Percentiles rank a stretch among this genome's conserved stretches.
Evolutionary conservation across 345 rosid genomes (phyloP).

Genomic region (Corymbia maculata): DNA sequence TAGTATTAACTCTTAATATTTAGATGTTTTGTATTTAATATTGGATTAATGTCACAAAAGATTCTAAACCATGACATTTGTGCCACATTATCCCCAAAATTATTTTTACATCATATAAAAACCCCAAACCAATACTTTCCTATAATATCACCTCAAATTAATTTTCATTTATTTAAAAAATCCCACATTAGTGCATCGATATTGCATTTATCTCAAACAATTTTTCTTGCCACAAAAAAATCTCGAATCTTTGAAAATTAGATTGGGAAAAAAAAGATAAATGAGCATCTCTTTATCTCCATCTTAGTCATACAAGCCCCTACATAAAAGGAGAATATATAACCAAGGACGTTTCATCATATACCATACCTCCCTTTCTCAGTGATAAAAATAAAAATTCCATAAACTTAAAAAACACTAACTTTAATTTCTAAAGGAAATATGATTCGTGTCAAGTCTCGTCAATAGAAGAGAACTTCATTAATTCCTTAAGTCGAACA

Average conservation of each 20-base stretch:
- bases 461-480: no score
- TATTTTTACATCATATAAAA: background rate
- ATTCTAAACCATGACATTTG: no score
- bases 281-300: background rate
- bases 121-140: accelerated
- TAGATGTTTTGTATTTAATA: background rate
- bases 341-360: background rate
- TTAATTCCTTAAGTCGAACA: no score
- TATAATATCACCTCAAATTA: background rate
- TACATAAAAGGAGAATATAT: background rate
- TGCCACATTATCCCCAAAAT: no score
- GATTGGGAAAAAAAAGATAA: background rate
- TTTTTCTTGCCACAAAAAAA: background rate
- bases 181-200: background rate
- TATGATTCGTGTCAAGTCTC: no score
- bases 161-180: no score
- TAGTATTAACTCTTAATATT: background rate
- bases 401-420: no score
- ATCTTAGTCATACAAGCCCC: background rate
- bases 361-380: no score
- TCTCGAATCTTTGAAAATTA: background rate
- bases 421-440: no score
- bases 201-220: background rate
- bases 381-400: no score
- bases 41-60: background rate